A percentile compares a stretch with the other conserved stretches of the same genome.
Conservation (phyloP, 2,329 filamentous ascomycete species). For the Dendrostoma leiphaemia region DNA sequence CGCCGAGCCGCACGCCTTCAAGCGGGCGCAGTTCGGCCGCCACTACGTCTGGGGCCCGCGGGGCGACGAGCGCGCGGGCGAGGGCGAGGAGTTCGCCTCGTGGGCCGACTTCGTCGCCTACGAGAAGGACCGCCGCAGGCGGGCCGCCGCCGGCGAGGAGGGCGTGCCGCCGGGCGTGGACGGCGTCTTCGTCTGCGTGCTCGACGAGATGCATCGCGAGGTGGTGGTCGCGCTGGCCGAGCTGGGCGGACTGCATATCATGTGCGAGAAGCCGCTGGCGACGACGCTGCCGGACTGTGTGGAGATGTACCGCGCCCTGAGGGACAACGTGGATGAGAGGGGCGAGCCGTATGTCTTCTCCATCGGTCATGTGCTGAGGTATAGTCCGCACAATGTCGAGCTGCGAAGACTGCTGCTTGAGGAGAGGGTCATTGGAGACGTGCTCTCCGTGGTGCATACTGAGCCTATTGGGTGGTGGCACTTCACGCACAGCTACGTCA, state of each 20-base stretch:
- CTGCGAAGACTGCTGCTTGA: conserved; percentile 75
- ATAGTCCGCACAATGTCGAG: conserved; percentile 88
- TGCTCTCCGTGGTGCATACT: conserved; percentile 84
- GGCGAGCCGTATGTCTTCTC: conserved; percentile 63
- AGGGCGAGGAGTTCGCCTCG: conserved; percentile 67
- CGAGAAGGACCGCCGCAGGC: conserved; percentile 61
- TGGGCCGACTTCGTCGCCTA: conserved; percentile 78
- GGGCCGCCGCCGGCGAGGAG: conserved; percentile 45
- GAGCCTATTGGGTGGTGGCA: conserved; percentile 98
- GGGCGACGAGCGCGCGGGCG: conserved; percentile 34
- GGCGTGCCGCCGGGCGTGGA: conserved; percentile 55
- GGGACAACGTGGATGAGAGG: conserved; percentile 30
- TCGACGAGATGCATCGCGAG: conserved; percentile 85
- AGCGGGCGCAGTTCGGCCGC: conserved; percentile 67
- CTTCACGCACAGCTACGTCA: conserved; percentile 85
- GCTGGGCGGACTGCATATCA: conserved; percentile 70
- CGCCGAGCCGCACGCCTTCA: conserved; percentile 77
- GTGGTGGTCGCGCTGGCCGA: conserved; percentile 73
- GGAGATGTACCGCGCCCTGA: conserved; percentile 63
- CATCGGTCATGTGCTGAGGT: conserved; percentile 90
- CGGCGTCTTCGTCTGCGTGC: conserved; percentile 63
- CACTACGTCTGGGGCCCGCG: conserved; percentile 67
- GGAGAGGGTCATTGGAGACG: conserved; percentile 75
- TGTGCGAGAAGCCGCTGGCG: conserved; percentile 93
- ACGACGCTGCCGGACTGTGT: conserved; percentile 77